Evolutionary conservation across 23 red algal genomes (phyloP).

Genomic region (Gracilaria domingensis): DNA sequence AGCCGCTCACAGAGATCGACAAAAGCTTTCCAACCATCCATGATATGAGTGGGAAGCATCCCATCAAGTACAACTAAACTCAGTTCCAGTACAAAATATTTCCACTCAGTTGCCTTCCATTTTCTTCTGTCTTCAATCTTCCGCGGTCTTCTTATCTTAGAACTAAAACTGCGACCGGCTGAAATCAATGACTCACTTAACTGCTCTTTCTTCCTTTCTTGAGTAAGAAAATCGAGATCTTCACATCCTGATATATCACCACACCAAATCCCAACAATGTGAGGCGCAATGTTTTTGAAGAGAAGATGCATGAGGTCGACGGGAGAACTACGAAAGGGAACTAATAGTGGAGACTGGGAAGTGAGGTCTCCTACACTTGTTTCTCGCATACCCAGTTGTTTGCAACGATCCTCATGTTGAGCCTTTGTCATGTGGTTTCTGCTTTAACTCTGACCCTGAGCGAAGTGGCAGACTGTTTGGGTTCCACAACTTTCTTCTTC

Average conservation of each 20-base stretch:
- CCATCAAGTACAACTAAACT: background rate
- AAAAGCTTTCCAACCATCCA: background rate
- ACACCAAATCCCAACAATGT: background rate
- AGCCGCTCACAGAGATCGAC: background rate
- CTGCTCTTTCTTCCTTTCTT: background rate
- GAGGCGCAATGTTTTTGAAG: constrained; percentile 23
- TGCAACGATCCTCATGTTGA: background rate
- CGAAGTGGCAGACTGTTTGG: background rate
- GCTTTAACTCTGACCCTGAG: background rate
- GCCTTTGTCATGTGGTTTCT: too few relatives aligned
- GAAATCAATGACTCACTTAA: background rate
- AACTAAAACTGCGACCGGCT: background rate
- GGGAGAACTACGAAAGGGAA: background rate
- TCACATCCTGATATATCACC: background rate
- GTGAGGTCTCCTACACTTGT: background rate
- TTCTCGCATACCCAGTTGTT: background rate
- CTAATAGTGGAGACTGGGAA: background rate
- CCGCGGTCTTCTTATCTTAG: background rate
- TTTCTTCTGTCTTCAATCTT: background rate
- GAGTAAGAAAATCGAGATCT: background rate
- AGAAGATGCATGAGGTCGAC: constrained; percentile 26
- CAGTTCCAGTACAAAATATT: constrained; percentile 12
- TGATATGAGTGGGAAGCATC: background rate
- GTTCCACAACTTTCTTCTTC: background rate
- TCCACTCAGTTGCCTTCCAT: constrained; percentile 35